A percentile compares a stretch with the other conserved stretches of the same genome.
Evolutionary conservation across 2,329 filamentous ascomycete genomes (phyloP).

Genomic region (Phialocephala sp.): DNA sequence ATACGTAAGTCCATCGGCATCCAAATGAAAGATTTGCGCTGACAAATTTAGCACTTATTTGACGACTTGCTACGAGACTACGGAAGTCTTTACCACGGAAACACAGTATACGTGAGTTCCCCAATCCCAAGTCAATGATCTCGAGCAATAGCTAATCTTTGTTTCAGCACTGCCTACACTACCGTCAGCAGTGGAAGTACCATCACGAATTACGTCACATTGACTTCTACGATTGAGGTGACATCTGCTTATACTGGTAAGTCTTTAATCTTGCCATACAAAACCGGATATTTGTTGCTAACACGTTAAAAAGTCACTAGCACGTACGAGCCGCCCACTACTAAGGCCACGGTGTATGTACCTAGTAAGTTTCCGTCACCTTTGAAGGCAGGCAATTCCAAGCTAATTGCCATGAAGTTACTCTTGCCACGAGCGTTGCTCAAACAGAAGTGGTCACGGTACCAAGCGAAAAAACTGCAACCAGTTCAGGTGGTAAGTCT

Average conservation of each 20-base stretch:
- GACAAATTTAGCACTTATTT: conserved; percentile 32
- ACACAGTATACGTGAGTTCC: not conserved
- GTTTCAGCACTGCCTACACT: conserved; percentile 10
- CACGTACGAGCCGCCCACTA: conserved; percentile 36
- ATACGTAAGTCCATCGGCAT: conserved; percentile 36
- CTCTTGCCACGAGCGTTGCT: conserved; percentile 32
- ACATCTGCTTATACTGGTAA: not conserved
- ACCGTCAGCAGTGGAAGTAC: conserved; percentile 9
- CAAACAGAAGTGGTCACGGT: conserved; percentile 34
- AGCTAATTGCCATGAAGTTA: too few relatives aligned
- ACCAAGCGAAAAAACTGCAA: conserved; percentile 35
- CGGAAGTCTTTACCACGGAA: conserved; percentile 45
- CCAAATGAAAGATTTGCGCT: not conserved
- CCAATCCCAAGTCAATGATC: not conserved
- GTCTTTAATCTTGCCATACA: not conserved
- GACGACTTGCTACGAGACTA: conserved; percentile 43
- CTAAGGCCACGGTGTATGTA: conserved; percentile 33
- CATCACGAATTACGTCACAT: not conserved
- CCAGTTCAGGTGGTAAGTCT: conserved; percentile 19
- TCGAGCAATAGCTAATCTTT: not conserved
- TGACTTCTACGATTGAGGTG: not conserved
- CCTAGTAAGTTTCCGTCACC: too few relatives aligned
- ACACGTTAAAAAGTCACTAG: conserved; percentile 35
- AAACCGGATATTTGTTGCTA: conserved; percentile 47
- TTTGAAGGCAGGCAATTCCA: too few relatives aligned